Evolutionary conservation across 2,329 filamentous ascomycete species (phyloP), one percentile per base, ranked within the genome.

Genomic region (Fusarium sacchari): DNA sequence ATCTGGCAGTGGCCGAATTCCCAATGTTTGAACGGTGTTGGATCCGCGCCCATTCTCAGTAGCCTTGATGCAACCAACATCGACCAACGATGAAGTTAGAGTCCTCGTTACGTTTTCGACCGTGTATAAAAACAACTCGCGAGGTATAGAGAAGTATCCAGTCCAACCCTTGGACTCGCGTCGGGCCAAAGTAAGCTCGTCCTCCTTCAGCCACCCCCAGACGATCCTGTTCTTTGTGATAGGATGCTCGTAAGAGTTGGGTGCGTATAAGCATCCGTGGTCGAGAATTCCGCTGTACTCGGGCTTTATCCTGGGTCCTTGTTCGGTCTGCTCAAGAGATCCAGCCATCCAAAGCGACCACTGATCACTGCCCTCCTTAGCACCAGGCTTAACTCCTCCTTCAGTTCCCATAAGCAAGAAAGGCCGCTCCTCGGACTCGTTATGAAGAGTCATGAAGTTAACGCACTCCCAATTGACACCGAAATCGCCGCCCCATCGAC

Each of bases 401-500:
- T 88, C 86, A 1, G 83, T 80, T 2, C 86, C 84, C 73, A 86
- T 82, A 2, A 87, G 78, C 28, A 87, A 69, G 57, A 88, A 85
- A 37, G 86, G 43, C 75, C 77, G 17, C 15, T 80, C 75, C 4
- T 79, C 64, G 7, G 42, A 50, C 8, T 71, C 73, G 22, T 84
- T 81, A 2, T 64, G 72, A 22, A 88, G 77, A 0, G 83, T 84
- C 71, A 84, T 77, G 50, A 87, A 82, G 70, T 86, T 87, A 28
- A 81, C 83, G 15, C 85, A 84, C 69, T 88, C 86, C 85, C 86
- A 88, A 58, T 88, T 88, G 15, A 83, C 79, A 1, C 86, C 87
- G 17, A 86, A 80, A 49, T 88, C 85, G 6, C 86, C 85, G 1
- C 82, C 84, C 86, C 87, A 88, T 52, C 80, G 78, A 1, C 84